Evolutionary conservation across 2,329 filamentous ascomycete genomes (phyloP).

Genomic region (Fusarium subglutinans): DNA sequence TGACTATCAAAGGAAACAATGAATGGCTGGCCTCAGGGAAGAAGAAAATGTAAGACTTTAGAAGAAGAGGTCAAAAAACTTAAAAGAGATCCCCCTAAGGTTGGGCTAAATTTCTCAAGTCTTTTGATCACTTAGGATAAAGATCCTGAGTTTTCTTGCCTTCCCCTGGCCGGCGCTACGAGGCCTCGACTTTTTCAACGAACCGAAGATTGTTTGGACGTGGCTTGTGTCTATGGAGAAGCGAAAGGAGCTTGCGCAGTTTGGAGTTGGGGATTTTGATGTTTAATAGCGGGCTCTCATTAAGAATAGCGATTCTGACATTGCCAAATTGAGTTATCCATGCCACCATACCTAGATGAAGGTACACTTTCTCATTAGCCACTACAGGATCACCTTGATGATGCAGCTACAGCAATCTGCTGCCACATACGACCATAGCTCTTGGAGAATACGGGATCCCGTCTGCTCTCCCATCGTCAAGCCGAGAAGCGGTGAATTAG

Average conservation of each 20-base stretch:
- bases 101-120: no score
- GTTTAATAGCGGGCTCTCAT: no score
- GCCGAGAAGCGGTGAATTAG: conserved; percentile 1
- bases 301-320: no score
- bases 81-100: no score
- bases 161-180: background rate
- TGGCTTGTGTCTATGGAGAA: no score
- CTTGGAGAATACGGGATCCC: background rate
- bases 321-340: background rate
- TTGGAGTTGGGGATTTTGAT: no score
- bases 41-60: no score
- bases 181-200: background rate
- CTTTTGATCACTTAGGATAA: no score
- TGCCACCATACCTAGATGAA: background rate
- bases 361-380: background rate
- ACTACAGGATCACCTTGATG: background rate
- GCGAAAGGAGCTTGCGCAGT: no score
- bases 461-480: background rate
- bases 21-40: background rate
- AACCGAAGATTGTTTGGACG: no score
- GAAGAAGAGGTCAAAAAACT: background rate
- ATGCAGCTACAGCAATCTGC: no score
- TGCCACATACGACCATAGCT: conserved; percentile 1
- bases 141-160: no score
- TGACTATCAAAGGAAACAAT: background rate